Percentiles rank a stretch among this genome's conserved stretches.
Evolutionary conservation across 2,329 filamentous ascomycete genomes (phyloP).

Genomic region (Pseudogymnoascus sp.): DNA sequence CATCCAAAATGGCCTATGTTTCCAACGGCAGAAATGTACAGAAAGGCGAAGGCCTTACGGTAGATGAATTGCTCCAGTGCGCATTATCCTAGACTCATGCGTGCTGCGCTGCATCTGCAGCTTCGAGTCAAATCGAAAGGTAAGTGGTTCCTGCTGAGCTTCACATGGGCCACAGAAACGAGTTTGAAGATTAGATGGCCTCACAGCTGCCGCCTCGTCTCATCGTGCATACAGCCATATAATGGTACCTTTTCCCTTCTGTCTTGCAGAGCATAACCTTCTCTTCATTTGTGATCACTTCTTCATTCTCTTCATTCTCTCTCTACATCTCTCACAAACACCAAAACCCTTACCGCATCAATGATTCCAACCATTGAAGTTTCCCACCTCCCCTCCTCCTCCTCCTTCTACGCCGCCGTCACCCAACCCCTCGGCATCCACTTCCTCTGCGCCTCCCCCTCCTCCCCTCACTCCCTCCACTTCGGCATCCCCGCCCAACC

Average conservation of each 20-base stretch:
- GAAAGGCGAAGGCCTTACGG: neutral
- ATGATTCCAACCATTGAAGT: conserved; percentile 50
- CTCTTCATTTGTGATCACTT: neutral
- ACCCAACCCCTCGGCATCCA: conserved; percentile 69
- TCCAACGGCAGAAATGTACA: neutral
- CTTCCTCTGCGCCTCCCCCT: conserved; percentile 43
- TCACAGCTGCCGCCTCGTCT: neutral
- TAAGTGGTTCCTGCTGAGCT: neutral
- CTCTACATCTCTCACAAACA: conserved; percentile 16
- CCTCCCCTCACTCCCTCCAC: conserved; percentile 21
- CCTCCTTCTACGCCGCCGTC: conserved; percentile 75
- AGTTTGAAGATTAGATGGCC: neutral
- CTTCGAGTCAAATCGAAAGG: neutral
- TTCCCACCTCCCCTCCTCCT: conserved; percentile 66
- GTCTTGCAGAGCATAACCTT: neutral
- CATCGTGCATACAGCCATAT: conserved; percentile 3
- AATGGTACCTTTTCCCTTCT: conserved; percentile 6
- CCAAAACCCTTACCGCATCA: conserved; percentile 8
- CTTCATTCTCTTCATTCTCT: conserved; percentile 18
- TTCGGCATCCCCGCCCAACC: conserved; percentile 34
- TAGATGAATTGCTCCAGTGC: neutral
- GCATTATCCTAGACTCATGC: neutral
- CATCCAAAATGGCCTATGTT: neutral
- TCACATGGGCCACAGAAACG: neutral
- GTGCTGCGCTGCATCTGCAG: conserved; percentile 3